Conservation (phyloP, 208 protist species). For the Wallacemonas sp. region DNA sequence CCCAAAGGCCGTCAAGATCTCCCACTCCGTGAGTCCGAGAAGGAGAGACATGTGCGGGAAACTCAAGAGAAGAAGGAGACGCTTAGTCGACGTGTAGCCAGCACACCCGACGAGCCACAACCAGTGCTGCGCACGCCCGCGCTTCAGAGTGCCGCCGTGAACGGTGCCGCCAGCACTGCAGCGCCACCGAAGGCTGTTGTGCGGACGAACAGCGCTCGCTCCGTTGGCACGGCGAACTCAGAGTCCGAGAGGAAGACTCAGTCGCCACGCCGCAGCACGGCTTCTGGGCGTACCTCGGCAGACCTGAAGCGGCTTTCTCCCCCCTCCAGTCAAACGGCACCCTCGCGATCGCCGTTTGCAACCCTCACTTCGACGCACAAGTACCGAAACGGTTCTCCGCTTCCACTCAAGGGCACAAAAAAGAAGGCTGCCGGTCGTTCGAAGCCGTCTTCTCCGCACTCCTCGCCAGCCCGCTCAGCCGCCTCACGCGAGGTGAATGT, state of each 20-base stretch:
- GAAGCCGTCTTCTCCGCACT: constrained; percentile 1
- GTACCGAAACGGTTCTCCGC: constrained; percentile 82
- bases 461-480: constrained; percentile 2
- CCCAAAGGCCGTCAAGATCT: constrained; percentile 65
- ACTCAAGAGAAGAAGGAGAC: constrained; percentile 14
- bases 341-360: constrained; percentile 54
- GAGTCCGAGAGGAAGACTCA: constrained; percentile 4
- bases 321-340: constrained; percentile 20
- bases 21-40: constrained; percentile 1
- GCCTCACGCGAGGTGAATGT: not conserved
- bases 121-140: not conserved
- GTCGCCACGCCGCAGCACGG: constrained; percentile 2
- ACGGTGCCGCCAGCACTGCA: too few relatives aligned
- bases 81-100: constrained; percentile 9
- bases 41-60: constrained; percentile 1
- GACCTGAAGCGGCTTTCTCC: constrained; percentile 31
- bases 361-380: constrained; percentile 69
- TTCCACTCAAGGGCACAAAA: constrained; percentile 53
- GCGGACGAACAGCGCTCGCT: constrained; percentile 10
- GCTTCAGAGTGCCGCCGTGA: not conserved
- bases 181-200: not conserved
- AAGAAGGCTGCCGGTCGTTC: constrained; percentile 6
- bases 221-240: constrained; percentile 18
- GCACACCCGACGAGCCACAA: constrained; percentile 7
- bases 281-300: not conserved